Evolutionary conservation across 768 basidiomycete genomes (phyloP).

Genomic region (Tephrocybe sp.): DNA sequence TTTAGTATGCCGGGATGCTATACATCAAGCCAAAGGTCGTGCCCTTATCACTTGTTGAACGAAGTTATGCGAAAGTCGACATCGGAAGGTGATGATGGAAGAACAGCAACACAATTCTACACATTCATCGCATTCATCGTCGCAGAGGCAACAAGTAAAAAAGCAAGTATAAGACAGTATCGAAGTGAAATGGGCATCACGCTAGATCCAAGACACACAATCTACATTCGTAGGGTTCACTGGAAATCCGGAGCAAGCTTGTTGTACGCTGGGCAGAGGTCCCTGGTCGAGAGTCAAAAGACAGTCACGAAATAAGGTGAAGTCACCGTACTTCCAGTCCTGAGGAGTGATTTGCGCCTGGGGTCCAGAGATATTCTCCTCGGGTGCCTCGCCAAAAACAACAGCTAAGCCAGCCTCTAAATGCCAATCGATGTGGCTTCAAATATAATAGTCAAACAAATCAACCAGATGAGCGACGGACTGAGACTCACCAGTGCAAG

Average conservation of each 20-base stretch:
- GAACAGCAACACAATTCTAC: no score
- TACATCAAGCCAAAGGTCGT: no score
- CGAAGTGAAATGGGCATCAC: no score
- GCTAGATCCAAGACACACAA: no score
- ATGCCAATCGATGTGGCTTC: slow-evolving; percentile 57
- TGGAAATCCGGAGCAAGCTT: slow-evolving; percentile 14
- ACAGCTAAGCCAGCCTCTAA: slow-evolving; percentile 39
- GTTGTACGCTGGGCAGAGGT: slow-evolving; percentile 13
- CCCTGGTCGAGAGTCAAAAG: neutral
- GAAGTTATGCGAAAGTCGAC: no score
- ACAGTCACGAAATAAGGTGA: neutral
- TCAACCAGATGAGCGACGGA: neutral
- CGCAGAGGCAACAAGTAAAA: no score
- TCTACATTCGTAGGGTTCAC: neutral
- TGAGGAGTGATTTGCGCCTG: slow-evolving; percentile 17
- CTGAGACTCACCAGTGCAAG: slow-evolving; percentile 39
- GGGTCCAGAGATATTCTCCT: slow-evolving; percentile 18
- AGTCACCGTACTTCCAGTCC: slow-evolving; percentile 15
- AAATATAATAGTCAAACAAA: neutral
- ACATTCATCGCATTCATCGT: no score
- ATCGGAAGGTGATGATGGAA: no score
- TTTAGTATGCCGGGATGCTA: no score
- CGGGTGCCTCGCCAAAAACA: slow-evolving; percentile 33
- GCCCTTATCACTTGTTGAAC: no score
- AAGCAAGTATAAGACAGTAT: no score